Percentiles rank a stretch among this genome's conserved stretches.
phyloP scores from a whole-genome alignment of 75 land plant species.

The Sequoiadendron giganteum region DNA sequence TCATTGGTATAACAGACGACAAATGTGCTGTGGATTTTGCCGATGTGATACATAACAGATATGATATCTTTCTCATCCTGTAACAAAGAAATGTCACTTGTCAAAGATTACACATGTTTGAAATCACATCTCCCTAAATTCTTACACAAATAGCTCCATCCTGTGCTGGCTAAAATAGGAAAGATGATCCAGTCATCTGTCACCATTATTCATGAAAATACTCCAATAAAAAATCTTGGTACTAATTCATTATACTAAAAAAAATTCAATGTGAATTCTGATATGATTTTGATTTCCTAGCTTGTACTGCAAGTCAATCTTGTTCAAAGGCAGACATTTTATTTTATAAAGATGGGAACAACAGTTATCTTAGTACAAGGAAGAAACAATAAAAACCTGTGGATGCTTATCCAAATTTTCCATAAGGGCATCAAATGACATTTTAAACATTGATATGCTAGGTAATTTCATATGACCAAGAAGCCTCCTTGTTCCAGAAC shows the following conservation, averaged over 20 bases:
- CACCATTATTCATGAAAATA: background rate
- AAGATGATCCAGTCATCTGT: background rate
- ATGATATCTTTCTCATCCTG: slow-evolving; percentile 11
- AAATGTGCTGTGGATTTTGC: slow-evolving; percentile 10
- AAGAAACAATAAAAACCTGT: slow-evolving; percentile 36
- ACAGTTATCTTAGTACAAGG: background rate
- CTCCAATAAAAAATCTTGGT: background rate
- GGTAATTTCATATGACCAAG: slow-evolving; percentile 37
- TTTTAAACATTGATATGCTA: slow-evolving; percentile 37
- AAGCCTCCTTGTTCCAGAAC: slow-evolving; percentile 47
- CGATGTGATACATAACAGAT: slow-evolving; percentile 4
- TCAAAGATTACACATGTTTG: background rate
- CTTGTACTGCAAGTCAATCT: background rate
- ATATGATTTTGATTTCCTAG: background rate
- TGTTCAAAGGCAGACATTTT: background rate
- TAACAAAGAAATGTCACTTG: background rate
- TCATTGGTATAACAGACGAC: background rate
- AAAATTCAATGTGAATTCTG: background rate
- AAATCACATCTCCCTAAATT: background rate
- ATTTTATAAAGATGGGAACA: background rate
- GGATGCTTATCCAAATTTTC: slow-evolving; percentile 43
- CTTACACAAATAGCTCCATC: background rate
- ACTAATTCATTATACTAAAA: background rate
- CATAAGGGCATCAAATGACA: slow-evolving; percentile 39
- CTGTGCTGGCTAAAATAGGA: background rate